Evolutionary conservation across 352 stramenopile species (phyloP).

Genomic region (Globisporangium apiculatum): DNA sequence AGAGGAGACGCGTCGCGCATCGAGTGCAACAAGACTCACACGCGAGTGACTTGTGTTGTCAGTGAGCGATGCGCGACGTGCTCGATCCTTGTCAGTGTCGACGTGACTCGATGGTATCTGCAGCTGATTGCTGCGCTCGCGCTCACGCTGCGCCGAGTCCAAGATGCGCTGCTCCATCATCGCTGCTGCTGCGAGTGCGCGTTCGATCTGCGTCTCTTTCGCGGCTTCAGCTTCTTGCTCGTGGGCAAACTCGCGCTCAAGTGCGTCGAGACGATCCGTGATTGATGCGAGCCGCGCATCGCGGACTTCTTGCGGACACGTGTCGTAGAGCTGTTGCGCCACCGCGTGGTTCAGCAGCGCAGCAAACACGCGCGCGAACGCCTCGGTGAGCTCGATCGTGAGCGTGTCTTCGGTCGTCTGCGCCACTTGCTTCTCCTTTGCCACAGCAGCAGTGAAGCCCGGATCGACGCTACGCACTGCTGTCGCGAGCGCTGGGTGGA

Average conservation of each 20-base stretch:
- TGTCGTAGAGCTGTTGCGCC: constrained; percentile 40
- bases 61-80: constrained; percentile 2
- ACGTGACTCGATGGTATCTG: background rate
- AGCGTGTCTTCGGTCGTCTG: constrained; percentile 49
- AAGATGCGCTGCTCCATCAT: constrained; percentile 31
- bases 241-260: constrained; percentile 24
- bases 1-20: constrained; percentile 8
- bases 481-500: constrained; percentile 3
- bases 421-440: constrained; percentile 28
- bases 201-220: constrained; percentile 22
- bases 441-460: constrained; percentile 14
- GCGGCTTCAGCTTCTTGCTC: constrained; percentile 18
- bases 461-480: background rate
- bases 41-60: background rate
- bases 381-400: constrained; percentile 40
- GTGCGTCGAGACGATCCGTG: constrained; percentile 29
- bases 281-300: constrained; percentile 40
- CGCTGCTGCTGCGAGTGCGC: constrained; percentile 9
- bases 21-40: background rate
- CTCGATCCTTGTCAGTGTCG: background rate
- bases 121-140: background rate
- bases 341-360: constrained; percentile 47
- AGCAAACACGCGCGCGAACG: constrained; percentile 51
- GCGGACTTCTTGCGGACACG: constrained; percentile 40
- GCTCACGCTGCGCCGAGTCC: constrained; percentile 18